Base-by-base conservation (phyloP, 805 yeast genomes). In the Spathaspora arborariae region DNA sequence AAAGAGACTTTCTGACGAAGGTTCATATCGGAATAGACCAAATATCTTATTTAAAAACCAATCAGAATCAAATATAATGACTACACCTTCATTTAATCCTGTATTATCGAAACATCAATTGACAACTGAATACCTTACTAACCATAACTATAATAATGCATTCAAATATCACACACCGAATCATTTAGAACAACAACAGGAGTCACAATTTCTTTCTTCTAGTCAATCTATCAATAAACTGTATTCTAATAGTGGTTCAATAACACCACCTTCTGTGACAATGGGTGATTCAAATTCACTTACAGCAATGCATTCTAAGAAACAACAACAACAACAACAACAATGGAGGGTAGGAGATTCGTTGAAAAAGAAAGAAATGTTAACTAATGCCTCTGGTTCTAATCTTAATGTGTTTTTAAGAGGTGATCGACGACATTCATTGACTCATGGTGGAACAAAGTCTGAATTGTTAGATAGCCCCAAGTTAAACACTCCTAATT, bases 371-470 rank as follows among this genome's bases (percentile, higher is more conserved):
- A 20, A 16, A 15, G 39, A 41, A 7, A 18, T 34, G 3, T n/a
- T 22, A 10, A 37, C 5, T 21, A 44, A 38, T 24, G 38, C 37
- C 5, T 44, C 46, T 13, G 46, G 46, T 15, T 38, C 46, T 1
- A 44, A 44, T n/a, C 27, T 44, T 10, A 44, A 44, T 19, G 44
- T 44, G 15, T 44, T 38, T 38, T 34, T 44, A 21, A n/a, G 44
- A 30, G 44, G 46, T 3, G 36, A 44, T 19, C 18, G 46, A 33
- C 20, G 46, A 26, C 46, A 44, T 22, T 44, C 46, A 16, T n/a
- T 38, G 20, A 19, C 26, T 24, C 27, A 10, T 24, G 5, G n/a
- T 8, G 13, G 18, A n/a, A 6, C 46, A 6, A 44, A 24, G 36
- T 15, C n/a, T 21, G 46, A 44, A 19, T 39, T 44, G 20, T 20